These are phyloP conservation scores for Alternaria infectoria DNA, from an alignment of 2,329 filamentous ascomycete genomes.

Conservation along the genomic window DNA sequence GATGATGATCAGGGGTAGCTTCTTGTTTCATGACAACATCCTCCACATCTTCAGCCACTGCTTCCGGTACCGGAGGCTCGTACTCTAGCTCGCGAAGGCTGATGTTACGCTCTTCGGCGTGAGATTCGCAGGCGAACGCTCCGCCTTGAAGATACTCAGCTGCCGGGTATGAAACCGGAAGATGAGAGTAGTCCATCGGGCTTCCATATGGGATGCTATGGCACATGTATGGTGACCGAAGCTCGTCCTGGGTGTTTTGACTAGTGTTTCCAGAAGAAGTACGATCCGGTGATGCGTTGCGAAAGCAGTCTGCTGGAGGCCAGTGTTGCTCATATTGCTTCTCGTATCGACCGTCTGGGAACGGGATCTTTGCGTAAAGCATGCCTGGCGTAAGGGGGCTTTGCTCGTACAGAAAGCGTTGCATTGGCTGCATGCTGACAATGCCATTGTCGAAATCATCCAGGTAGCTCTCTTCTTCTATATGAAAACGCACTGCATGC, in stretches of 20 bases:
- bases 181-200: slow-evolving; percentile 25
- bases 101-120: slow-evolving; percentile 25
- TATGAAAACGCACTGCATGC: slow-evolving; percentile 9
- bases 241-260: slow-evolving; percentile 39
- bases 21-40: slow-evolving; percentile 32
- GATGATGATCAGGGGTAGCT: slow-evolving; percentile 22
- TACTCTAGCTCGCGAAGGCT: slow-evolving; percentile 43
- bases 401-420: slow-evolving; percentile 43
- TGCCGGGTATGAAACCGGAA: slow-evolving; percentile 24
- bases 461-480: slow-evolving; percentile 27
- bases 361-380: slow-evolving; percentile 37
- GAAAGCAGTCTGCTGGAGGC: slow-evolving; percentile 25
- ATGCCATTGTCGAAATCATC: slow-evolving; percentile 24
- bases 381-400: slow-evolving; percentile 33
- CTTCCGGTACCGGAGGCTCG: slow-evolving; percentile 34
- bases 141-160: slow-evolving; percentile 22
- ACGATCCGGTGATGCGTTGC: slow-evolving; percentile 44
- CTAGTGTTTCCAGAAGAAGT: slow-evolving; percentile 43
- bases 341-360: slow-evolving; percentile 19
- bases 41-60: slow-evolving; percentile 33
- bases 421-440: slow-evolving; percentile 38
- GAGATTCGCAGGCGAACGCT: slow-evolving; percentile 16
- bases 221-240: slow-evolving; percentile 32
- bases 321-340: slow-evolving; percentile 30
- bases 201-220: slow-evolving; percentile 25